A percentile compares a stretch with the other conserved stretches of the same genome.
phyloP scores from a whole-genome alignment of 2,329 filamentous ascomycete genomes.

The Fusarium sp. region DNA sequence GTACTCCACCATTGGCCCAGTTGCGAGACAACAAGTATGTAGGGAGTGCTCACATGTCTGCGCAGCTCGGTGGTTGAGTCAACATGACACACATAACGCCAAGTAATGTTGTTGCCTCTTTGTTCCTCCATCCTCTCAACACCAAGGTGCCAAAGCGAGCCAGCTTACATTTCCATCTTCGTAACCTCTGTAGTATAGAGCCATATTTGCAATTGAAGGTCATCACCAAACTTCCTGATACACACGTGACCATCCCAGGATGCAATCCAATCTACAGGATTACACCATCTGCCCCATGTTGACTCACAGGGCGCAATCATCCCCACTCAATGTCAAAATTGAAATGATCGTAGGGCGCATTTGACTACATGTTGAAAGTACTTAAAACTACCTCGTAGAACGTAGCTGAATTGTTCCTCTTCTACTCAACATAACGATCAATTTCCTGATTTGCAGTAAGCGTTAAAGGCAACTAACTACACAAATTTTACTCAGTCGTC shows the following conservation, averaged over 20 bases:
- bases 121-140: not conserved
- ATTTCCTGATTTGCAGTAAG: not conserved
- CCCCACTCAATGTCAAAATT: conserved; percentile 28
- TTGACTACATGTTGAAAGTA: conserved; percentile 9
- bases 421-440: rapidly evolving
- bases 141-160: not conserved
- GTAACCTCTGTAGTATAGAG: not conserved
- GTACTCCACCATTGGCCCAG: not conserved
- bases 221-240: not conserved
- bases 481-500: not conserved
- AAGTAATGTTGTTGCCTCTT: not conserved
- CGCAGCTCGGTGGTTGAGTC: too few relatives aligned
- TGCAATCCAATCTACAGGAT: conserved; percentile 30
- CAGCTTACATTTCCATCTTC: rapidly evolving
- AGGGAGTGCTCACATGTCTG: not conserved
- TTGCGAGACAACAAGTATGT: not conserved
- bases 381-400: conserved; percentile 8
- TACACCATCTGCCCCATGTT: conserved; percentile 17
- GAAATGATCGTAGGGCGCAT: conserved; percentile 21
- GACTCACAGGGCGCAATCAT: conserved; percentile 28
- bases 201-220: not conserved
- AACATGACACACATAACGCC: not conserved
- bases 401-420: not conserved
- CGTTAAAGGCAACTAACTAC: not conserved
- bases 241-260: conserved; percentile 8